Evolutionary conservation across 345 rosid species (phyloP).

Genomic region (Carallia brachiata): DNA sequence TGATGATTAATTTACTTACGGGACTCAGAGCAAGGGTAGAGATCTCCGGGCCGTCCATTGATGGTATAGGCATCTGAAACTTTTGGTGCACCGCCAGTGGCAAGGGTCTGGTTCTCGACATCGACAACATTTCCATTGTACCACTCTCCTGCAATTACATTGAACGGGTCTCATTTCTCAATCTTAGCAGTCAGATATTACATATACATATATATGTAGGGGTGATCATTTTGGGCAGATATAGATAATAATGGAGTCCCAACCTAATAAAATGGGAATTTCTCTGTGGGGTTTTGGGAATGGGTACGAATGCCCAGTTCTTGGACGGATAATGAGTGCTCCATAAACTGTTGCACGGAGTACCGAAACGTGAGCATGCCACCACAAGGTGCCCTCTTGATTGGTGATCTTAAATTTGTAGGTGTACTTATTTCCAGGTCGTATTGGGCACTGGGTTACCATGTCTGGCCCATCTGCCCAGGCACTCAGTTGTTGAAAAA

Average conservation of each 20-base stretch:
- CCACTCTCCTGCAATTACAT: constrained; percentile 60
- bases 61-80: constrained; percentile 13
- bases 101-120: constrained; percentile 50
- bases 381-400: constrained; percentile 93
- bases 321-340: constrained; percentile 75
- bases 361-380: constrained; percentile 82
- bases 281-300: constrained; percentile 73
- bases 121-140: constrained; percentile 73
- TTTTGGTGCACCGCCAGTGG: constrained; percentile 35
- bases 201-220: background rate
- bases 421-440: constrained; percentile 58
- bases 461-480: constrained; percentile 92
- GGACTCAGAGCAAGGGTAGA: background rate
- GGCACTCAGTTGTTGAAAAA: constrained; percentile 53
- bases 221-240: background rate
- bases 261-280: constrained; percentile 75
- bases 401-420: constrained; percentile 55
- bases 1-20: constrained; percentile 15
- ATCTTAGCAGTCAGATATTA: too few species aligned
- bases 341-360: constrained; percentile 88
- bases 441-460: constrained; percentile 81
- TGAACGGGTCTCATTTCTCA: too few species aligned
- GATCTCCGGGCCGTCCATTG: constrained; percentile 4
- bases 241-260: too few species aligned
- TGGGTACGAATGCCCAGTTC: constrained; percentile 54